Percentiles rank a stretch among this genome's conserved stretches.
phyloP scores from a whole-genome alignment of 192 early-diverging fungal genomes.

The Rhizophagus prolifer region DNA sequence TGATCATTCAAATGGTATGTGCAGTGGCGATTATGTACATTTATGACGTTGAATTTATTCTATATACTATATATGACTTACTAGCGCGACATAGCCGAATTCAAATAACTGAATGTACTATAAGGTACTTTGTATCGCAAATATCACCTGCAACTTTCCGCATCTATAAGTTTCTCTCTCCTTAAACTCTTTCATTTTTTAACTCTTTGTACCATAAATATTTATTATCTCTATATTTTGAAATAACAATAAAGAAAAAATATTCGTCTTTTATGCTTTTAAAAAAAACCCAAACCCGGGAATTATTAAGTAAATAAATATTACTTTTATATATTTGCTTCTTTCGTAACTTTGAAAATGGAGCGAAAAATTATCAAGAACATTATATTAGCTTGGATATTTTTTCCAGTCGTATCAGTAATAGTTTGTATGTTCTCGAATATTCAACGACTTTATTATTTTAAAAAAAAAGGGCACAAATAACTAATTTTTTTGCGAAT shows the following conservation, averaged over 20 bases:
- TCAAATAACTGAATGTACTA: neutral
- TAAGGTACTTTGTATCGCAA: neutral
- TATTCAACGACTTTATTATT: neutral
- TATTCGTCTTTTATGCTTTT: neutral
- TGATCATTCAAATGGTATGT: slow-evolving; percentile 5
- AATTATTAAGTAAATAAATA: no score
- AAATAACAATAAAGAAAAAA: neutral
- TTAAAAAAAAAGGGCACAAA: neutral
- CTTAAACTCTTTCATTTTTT: neutral
- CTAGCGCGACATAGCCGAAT: neutral
- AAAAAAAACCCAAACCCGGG: neutral
- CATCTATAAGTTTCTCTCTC: neutral
- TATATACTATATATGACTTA: slow-evolving; percentile 16
- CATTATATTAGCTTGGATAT: slow-evolving; percentile 22
- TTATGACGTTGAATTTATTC: slow-evolving; percentile 19
- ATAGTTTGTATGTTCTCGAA: neutral
- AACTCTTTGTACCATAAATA: neutral
- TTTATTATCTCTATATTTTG: neutral
- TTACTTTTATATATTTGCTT: no score
- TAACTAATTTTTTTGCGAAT: neutral
- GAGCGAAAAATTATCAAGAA: neutral
- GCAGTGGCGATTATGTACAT: slow-evolving; percentile 2
- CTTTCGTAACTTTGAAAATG: neutral
- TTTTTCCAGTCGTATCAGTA: slow-evolving; percentile 13
- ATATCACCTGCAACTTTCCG: neutral